Conservation (phyloP, 768 basidiomycete genomes). For the Mycena chlorophos region DNA sequence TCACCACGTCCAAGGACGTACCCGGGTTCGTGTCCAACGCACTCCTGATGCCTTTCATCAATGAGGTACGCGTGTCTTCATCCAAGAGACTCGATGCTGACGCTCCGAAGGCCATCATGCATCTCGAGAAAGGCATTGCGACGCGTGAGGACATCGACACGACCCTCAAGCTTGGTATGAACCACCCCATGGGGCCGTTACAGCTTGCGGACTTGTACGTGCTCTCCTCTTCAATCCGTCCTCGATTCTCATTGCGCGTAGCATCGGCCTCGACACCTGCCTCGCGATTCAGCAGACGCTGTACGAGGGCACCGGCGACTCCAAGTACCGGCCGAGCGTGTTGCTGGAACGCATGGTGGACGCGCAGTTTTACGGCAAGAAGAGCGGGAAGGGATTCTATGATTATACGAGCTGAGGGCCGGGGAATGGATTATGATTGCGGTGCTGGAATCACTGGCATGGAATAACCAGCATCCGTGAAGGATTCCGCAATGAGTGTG, state of each 20-base stretch:
- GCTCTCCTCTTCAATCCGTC: background rate
- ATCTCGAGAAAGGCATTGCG: slow-evolving; percentile 90
- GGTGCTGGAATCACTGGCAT: no score
- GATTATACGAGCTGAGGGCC: slow-evolving; percentile 55
- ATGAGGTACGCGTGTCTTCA: slow-evolving; percentile 58
- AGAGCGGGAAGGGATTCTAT: slow-evolving; percentile 94
- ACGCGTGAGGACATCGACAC: slow-evolving; percentile 94
- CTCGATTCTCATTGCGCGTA: slow-evolving; percentile 32
- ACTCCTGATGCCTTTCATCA: slow-evolving; percentile 94
- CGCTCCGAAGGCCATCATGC: slow-evolving; percentile 77
- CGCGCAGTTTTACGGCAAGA: slow-evolving; percentile 90
- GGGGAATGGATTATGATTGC: no score
- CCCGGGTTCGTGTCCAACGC: slow-evolving; percentile 97
- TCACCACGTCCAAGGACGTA: slow-evolving; percentile 86
- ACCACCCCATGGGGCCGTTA: slow-evolving; percentile 92
- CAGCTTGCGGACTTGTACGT: slow-evolving; percentile 54
- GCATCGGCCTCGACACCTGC: slow-evolving; percentile 98
- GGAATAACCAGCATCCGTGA: no score
- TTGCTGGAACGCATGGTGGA: slow-evolving; percentile 95
- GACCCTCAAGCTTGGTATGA: slow-evolving; percentile 91
- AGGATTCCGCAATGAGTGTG: no score
- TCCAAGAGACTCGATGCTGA: slow-evolving; percentile 3
- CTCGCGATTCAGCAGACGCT: slow-evolving; percentile 90
- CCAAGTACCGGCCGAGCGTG: slow-evolving; percentile 90
- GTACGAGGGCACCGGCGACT: slow-evolving; percentile 86